Percentiles rank a stretch among this genome's conserved stretches.
Evolutionary conservation across 805 yeast species (phyloP).

Genomic region (Starmerella riodocensis): DNA sequence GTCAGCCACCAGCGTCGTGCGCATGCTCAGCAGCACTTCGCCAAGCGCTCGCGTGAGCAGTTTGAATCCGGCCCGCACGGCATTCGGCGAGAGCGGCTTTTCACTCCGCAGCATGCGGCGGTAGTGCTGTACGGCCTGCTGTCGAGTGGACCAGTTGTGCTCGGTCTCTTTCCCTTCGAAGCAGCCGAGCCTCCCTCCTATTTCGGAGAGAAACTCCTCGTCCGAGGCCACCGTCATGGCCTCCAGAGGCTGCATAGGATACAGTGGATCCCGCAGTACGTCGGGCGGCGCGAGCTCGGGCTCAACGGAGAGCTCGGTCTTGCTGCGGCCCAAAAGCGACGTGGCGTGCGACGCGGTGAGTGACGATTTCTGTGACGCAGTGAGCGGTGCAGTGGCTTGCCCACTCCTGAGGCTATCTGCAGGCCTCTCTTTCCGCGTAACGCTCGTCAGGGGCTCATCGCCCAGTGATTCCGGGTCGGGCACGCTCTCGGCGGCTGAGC

Average conservation of each 20-base stretch:
- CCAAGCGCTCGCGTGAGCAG: constrained; percentile 44
- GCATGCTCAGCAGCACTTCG: constrained; percentile 55
- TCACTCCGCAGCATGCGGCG: constrained; percentile 53
- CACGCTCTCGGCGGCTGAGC: neutral
- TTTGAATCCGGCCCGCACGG: constrained; percentile 27
- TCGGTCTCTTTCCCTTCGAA: constrained; percentile 77
- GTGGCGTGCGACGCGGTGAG: neutral
- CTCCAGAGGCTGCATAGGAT: constrained; percentile 31
- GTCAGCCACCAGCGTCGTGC: constrained; percentile 70
- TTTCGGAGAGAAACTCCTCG: constrained; percentile 24
- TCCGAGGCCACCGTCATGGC: constrained; percentile 24
- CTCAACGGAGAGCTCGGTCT: neutral
- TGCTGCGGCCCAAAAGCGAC: neutral
- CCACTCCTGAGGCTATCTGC: no score
- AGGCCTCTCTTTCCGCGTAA: neutral
- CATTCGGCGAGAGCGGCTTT: constrained; percentile 26
- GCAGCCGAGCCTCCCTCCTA: constrained; percentile 21
- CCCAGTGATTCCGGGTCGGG: neutral
- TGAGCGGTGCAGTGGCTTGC: no score
- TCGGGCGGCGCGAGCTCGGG: neutral
- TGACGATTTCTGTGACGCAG: neutral
- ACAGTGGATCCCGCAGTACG: constrained; percentile 16
- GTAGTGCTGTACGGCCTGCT: constrained; percentile 42
- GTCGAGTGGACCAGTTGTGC: constrained; percentile 69
- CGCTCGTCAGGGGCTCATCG: neutral